Evolutionary conservation across 176 grass and related monocot species (phyloP), one percentile per base, ranked within the genome.

Genomic region (Avena atlantica): DNA sequence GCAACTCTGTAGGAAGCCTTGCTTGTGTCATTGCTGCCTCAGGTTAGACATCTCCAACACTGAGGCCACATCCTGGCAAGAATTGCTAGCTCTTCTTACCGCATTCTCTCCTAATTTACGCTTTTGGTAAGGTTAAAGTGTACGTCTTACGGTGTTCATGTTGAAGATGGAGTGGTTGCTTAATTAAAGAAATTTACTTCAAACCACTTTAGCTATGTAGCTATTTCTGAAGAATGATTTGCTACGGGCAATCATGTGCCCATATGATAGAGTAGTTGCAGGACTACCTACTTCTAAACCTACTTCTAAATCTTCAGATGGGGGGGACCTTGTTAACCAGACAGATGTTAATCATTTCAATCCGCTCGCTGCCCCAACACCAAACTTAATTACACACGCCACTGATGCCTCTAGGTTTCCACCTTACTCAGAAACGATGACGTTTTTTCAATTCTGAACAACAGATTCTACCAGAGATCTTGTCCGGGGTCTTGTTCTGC

Each of bases 1-100:
- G 97, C 47, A 96, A 96, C 80, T 99, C 94, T 29, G 97, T 99
- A 15, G 94, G 97, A 34, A 96, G 90, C 90, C 94, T 99, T 29
- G 97, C 97, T 20, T 99, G 97, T 73, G 94, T 99, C 80, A 89
- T 98, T 81, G 90, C 97, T 53, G 94, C 94, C 52, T 94, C 94
- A 91, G 94, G 97, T 94, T 81, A 87, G 52, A 42, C 62, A 48
- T 51, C 8, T 21, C 36, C 60, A 17, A 12, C 47, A 12, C 58
- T 4, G 12, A 74, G 36, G 8, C 50, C 31, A 3, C 17, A 60
- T 64, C 50, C 9, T 4, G 13, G n/a, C 79, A 40, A 68, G 59
- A 23, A 50, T 60, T 34, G 9, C 19, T 7, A 63, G 11, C 21
- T 29, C 77, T 61, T 79, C 36, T 13, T 45, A 16, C 36, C 3